Evolutionary conservation across 139 green algal genomes (phyloP).

Genomic region (Ostreobium quekettii): DNA sequence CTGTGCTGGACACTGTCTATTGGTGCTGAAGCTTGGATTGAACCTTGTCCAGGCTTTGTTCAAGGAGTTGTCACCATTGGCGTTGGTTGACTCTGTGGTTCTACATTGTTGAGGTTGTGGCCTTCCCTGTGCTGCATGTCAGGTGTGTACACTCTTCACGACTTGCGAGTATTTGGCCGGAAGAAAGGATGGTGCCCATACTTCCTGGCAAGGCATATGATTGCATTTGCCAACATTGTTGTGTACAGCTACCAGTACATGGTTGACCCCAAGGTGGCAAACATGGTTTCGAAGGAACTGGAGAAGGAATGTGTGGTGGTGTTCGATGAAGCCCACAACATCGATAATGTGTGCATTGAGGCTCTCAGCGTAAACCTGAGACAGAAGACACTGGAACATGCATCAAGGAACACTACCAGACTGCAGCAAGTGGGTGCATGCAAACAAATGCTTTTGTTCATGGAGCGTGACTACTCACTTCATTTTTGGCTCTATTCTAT

Average conservation of each 20-base stretch:
- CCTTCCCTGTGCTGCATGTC: neutral
- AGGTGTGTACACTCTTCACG: constrained; percentile 81
- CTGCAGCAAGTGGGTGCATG: constrained; percentile 54
- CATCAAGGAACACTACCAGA: constrained; percentile 65
- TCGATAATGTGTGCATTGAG: constrained; percentile 99
- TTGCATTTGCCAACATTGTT: constrained; percentile 90
- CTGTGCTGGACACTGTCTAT: too few relatives aligned
- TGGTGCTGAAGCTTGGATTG: constrained; percentile 22
- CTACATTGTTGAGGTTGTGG: too few relatives aligned
- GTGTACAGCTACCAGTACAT: constrained; percentile 99
- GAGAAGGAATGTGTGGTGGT: constrained; percentile 96
- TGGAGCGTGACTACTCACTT: too few relatives aligned
- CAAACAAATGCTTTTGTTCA: too few relatives aligned
- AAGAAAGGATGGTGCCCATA: constrained; percentile 96
- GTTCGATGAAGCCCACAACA: constrained; percentile 99
- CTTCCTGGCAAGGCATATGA: constrained; percentile 94
- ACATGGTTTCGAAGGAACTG: constrained; percentile 93
- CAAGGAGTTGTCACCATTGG: too few relatives aligned
- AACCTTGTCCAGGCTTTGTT: too few relatives aligned
- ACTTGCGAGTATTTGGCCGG: constrained; percentile 75
- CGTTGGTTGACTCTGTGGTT: too few relatives aligned
- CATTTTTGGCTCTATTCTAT: too few relatives aligned
- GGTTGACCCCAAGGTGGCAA: constrained; percentile 86
- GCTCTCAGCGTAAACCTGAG: constrained; percentile 77
- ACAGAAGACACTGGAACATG: constrained; percentile 79